Base-by-base conservation (phyloP, 495 filamentous ascomycete genomes). In the Penicillium odoratum region DNA sequence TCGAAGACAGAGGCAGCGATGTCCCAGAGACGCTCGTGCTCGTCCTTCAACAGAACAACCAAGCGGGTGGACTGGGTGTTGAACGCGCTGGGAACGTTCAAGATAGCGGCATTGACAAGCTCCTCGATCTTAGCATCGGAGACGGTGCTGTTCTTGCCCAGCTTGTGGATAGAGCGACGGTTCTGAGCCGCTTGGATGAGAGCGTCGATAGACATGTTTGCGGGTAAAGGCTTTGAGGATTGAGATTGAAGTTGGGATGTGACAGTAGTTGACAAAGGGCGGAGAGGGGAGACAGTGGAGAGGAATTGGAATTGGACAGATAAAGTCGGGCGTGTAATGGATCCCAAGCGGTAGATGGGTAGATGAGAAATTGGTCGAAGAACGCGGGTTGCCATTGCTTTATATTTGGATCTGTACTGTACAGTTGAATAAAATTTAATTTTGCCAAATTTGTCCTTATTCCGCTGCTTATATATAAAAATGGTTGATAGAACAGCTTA, bases 191-290 rank as follows among this genome's bases (percentile, higher is more conserved):
- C 64, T 11, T 70, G 57, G 55, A 79, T 58, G 52, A 81, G 74
- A 48, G 66, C 44, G 16, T 73, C 68, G 31, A 68, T 68, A 30
- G 66, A 51, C 47, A 70, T 65, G 25, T 21, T 28, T 16, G 21
- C 26, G 28, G 16, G 28, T 53, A 62, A 66, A 53, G 62, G 53
- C 10, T 43, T 56, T 29, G 48, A 42, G 9, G 36, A 33, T 21
- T 51, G 43, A 16, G 36, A 33, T 21, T 51, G 43, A 16, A 49
- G 55, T 15, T 55, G 13, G 30, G 55, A 58, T 16, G 46, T 42
- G 81, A 79, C 73, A 78, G 57, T 88, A 82, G 87, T 76, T 82
- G 51, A 88, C 85, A 36, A 86, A 74, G 86, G 84, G 5, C 76
- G 56, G 74, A 68, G 51, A 68, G 69, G 25, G 74, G 56, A 6